phyloP scores from a whole-genome alignment of 345 rosid genomes.

The Arabidopsis arenosa region DNA sequence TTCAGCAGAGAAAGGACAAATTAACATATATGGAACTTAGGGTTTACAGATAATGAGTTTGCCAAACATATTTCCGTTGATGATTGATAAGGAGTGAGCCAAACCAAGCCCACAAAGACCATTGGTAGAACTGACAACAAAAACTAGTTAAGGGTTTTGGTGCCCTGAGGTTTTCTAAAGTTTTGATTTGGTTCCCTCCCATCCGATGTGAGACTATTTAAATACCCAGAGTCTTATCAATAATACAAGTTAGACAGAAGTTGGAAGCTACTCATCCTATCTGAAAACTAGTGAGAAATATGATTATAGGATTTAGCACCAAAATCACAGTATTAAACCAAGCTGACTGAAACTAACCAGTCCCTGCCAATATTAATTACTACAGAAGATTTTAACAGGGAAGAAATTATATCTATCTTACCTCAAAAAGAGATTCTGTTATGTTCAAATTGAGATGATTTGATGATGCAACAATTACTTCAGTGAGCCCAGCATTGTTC shows the following conservation, averaged over 20 bases:
- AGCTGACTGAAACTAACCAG: slow-evolving; percentile 15
- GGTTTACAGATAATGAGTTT: slow-evolving; percentile 10
- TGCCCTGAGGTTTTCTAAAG: neutral
- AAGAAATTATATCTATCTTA: slow-evolving; percentile 39
- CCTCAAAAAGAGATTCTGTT: slow-evolving; percentile 88
- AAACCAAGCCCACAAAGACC: neutral
- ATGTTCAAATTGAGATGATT: slow-evolving; percentile 76
- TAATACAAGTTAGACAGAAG: slow-evolving; percentile 8
- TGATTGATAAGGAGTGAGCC: neutral
- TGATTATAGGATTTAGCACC: neutral
- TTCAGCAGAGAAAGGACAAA: slow-evolving; percentile 37
- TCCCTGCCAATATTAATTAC: slow-evolving; percentile 10
- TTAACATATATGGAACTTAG: slow-evolving; percentile 13
- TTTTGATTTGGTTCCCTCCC: neutral
- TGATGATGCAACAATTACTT: slow-evolving; percentile 64
- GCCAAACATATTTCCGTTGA: neutral
- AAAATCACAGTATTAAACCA: slow-evolving; percentile 19
- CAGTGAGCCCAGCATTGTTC: slow-evolving; percentile 58
- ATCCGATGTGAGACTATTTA: neutral
- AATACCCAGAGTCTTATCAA: slow-evolving; percentile 27
- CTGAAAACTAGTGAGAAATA: neutral
- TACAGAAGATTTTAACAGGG: neutral
- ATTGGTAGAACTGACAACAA: slow-evolving; percentile 2
- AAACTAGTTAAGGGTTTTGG: slow-evolving; percentile 17
- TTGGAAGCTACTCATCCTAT: slow-evolving; percentile 11